These are phyloP conservation scores for Neoscytalidium dimidiatum DNA, from an alignment of 2,329 filamentous ascomycete species.

Conservation along the genomic window DNA sequence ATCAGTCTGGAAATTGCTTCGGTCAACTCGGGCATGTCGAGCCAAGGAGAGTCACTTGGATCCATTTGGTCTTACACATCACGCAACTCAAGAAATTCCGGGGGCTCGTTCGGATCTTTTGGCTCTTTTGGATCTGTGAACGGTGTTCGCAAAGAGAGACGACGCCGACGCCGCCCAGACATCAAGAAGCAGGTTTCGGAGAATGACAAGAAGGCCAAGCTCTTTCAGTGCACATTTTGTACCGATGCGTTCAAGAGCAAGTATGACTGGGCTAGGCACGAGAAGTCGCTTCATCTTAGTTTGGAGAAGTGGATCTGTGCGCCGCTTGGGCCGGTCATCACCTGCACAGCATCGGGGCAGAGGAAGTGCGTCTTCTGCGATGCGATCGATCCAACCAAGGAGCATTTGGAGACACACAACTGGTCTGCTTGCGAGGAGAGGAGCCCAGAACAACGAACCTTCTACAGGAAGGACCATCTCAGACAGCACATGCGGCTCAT, in stretches of 20 bases:
- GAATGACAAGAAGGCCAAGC: background rate
- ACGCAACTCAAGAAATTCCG: slow-evolving; percentile 59
- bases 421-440: slow-evolving; percentile 68
- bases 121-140: slow-evolving; percentile 27
- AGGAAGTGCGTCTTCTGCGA: slow-evolving; percentile 62
- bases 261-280: slow-evolving; percentile 44
- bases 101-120: slow-evolving; percentile 47
- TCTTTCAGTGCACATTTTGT: slow-evolving; percentile 43
- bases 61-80: slow-evolving; percentile 61
- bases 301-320: slow-evolving; percentile 56
- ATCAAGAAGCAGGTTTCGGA: slow-evolving; percentile 5
- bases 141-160: slow-evolving; percentile 56
- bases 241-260: slow-evolving; percentile 43
- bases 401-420: slow-evolving; percentile 62
- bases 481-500: slow-evolving; percentile 63
- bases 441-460: slow-evolving; percentile 62
- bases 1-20: slow-evolving; percentile 56
- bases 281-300: slow-evolving; percentile 41
- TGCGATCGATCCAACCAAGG: slow-evolving; percentile 52
- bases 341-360: slow-evolving; percentile 58
- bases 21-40: slow-evolving; percentile 54
- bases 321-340: slow-evolving; percentile 58
- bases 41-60: slow-evolving; percentile 50
- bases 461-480: slow-evolving; percentile 64
- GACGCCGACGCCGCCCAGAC: slow-evolving; percentile 51